Percentiles rank a stretch among this genome's conserved stretches.
Conservation (phyloP, 352 stramenopile genomes). For the Nothophytophthora sp. region DNA sequence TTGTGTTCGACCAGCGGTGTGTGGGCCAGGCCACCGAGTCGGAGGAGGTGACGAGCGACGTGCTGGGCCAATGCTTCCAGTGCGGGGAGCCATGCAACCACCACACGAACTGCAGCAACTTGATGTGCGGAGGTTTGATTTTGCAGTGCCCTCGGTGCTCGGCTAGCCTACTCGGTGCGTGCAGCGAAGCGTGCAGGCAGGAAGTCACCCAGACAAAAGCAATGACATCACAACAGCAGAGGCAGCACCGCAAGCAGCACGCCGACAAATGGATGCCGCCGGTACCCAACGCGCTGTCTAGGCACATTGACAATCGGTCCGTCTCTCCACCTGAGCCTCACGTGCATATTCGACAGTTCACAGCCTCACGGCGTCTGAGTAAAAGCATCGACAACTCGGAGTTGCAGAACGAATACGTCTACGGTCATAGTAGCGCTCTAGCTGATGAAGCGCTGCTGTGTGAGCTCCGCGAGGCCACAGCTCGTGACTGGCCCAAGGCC, state of each 20-base stretch:
- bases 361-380: slow-evolving; percentile 22
- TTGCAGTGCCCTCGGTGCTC: slow-evolving; percentile 56
- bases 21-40: slow-evolving; percentile 16
- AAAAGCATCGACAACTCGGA: slow-evolving; percentile 31
- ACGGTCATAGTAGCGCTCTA: slow-evolving; percentile 23
- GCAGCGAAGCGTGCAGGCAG: slow-evolving; percentile 50
- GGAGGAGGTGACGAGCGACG: slow-evolving; percentile 36
- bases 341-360: slow-evolving; percentile 16
- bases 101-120: slow-evolving; percentile 52
- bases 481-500: slow-evolving; percentile 39
- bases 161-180: slow-evolving; percentile 35
- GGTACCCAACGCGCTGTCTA: slow-evolving; percentile 37
- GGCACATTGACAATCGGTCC: slow-evolving; percentile 19
- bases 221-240: slow-evolving; percentile 44
- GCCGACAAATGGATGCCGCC: slow-evolving; percentile 38
- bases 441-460: slow-evolving; percentile 34
- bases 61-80: slow-evolving; percentile 47
- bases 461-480: slow-evolving; percentile 42
- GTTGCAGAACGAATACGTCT: slow-evolving; percentile 26
- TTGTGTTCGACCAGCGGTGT: slow-evolving; percentile 58
- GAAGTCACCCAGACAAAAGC: slow-evolving; percentile 53
- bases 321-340: slow-evolving; percentile 25
- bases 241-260: slow-evolving; percentile 55
- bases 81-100: slow-evolving; percentile 33
- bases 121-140: slow-evolving; percentile 63